Conservation (phyloP, 768 basidiomycete genomes). For the Filobasidium floriforme region DNA sequence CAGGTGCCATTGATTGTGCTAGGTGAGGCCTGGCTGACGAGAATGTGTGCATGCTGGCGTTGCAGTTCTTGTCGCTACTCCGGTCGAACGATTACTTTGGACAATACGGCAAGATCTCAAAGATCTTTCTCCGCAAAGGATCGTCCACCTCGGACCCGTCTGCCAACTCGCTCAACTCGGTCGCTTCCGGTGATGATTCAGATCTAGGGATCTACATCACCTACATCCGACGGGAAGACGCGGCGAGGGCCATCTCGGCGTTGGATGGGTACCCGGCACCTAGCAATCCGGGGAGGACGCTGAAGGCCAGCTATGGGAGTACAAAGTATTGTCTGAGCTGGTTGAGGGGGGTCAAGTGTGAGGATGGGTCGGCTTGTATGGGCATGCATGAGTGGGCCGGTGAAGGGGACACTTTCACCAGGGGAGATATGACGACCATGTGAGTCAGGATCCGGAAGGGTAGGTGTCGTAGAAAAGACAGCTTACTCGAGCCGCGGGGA, state of each 20-base stretch:
- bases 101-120: constrained; percentile 95
- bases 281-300: constrained; percentile 75
- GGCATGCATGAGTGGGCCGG: constrained; percentile 97
- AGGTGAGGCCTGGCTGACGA: background rate
- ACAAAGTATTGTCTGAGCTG: constrained; percentile 97
- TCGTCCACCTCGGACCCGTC: constrained; percentile 27
- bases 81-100: constrained; percentile 96
- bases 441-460: constrained; percentile 45
- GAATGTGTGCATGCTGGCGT: background rate
- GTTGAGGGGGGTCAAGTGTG: constrained; percentile 72
- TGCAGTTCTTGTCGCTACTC: constrained; percentile 61
- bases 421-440: constrained; percentile 90
- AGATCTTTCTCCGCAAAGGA: constrained; percentile 84
- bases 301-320: constrained; percentile 91
- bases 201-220: constrained; percentile 89
- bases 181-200: constrained; percentile 8
- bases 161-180: constrained; percentile 14
- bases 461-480: constrained; percentile 14
- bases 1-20: background rate
- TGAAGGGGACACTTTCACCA: constrained; percentile 94
- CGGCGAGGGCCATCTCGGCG: constrained; percentile 80
- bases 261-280: constrained; percentile 88
- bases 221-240: constrained; percentile 88
- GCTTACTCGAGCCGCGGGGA: background rate
- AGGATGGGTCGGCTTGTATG: constrained; percentile 72